These are phyloP conservation scores for Melastoma candidum DNA, from an alignment of 441 rosid species.

Conservation along the genomic window DNA sequence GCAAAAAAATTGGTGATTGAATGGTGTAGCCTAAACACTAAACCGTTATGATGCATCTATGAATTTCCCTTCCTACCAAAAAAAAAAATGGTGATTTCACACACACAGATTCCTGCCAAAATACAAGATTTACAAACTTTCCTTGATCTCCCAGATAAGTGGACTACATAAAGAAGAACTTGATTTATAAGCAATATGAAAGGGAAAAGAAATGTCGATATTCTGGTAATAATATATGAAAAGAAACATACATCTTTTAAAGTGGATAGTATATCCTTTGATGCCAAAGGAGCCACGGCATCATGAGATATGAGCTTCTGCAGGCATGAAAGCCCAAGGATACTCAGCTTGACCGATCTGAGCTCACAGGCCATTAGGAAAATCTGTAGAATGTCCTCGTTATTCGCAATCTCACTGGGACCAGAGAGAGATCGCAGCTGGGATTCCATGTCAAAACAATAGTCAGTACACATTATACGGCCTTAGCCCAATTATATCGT, in stretches of 20 bases:
- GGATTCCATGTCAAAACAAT: constrained; percentile 12
- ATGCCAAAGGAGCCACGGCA: constrained; percentile 76
- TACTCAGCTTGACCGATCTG: constrained; percentile 74
- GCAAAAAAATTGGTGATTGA: not conserved
- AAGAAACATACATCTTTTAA: constrained; percentile 80
- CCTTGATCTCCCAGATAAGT: not conserved
- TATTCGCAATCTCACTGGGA: constrained; percentile 76
- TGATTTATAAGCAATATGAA: not conserved
- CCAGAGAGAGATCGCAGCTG: constrained; percentile 85
- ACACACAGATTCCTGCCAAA: not conserved
- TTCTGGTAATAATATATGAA: too few species aligned
- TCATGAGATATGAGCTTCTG: constrained; percentile 97
- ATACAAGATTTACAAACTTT: not conserved
- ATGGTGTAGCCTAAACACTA: too few species aligned
- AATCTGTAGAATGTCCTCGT: constrained; percentile 78
- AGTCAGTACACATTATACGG: not conserved
- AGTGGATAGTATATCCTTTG: constrained; percentile 68
- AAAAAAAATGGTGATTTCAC: too few species aligned
- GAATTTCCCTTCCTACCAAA: too few species aligned
- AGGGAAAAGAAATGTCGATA: too few species aligned
- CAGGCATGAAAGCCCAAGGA: constrained; percentile 86
- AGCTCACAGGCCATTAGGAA: constrained; percentile 94
- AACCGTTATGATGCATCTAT: too few species aligned
- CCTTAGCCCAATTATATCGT: too few species aligned
- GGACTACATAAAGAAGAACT: not conserved